Evolutionary conservation across 1,139 yeast species (phyloP).

Genomic region (Magnusiomyces fungicola): DNA sequence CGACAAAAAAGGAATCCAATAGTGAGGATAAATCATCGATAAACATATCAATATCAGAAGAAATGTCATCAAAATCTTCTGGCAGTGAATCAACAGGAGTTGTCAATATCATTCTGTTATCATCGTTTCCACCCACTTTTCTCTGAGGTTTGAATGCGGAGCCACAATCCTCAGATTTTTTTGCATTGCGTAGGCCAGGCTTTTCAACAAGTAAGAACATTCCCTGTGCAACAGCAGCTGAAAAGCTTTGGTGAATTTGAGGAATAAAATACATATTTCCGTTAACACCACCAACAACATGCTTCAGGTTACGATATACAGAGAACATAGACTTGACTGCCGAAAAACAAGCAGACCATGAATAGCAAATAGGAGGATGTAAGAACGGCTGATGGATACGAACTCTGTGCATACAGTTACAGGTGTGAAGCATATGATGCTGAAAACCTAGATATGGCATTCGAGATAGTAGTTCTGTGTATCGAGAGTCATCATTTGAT

Average conservation of each 20-base stretch:
- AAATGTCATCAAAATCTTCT: slow-evolving; percentile 17
- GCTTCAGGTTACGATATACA: slow-evolving; percentile 22
- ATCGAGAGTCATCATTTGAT: slow-evolving; percentile 20
- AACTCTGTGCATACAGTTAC: slow-evolving; percentile 29
- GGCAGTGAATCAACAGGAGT: slow-evolving; percentile 20
- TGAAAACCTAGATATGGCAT: slow-evolving; percentile 23
- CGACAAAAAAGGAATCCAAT: slow-evolving; percentile 20
- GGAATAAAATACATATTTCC: slow-evolving; percentile 23
- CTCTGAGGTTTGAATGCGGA: no score
- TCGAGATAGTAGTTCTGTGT: slow-evolving; percentile 14
- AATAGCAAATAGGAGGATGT: slow-evolving; percentile 24
- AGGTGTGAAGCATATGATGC: slow-evolving; percentile 28
- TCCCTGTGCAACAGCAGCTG: slow-evolving; percentile 27
- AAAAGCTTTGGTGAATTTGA: slow-evolving; percentile 27
- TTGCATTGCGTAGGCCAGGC: slow-evolving; percentile 8
- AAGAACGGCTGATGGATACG: slow-evolving; percentile 27
- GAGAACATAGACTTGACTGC: slow-evolving; percentile 24
- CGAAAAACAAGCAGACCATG: slow-evolving; percentile 26
- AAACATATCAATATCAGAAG: slow-evolving; percentile 24
- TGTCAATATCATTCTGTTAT: no score
- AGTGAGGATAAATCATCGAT: slow-evolving; percentile 22
- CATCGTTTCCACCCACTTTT: no score
- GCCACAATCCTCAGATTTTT: no score
- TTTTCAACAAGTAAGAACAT: slow-evolving; percentile 24
- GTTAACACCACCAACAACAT: slow-evolving; percentile 19